Percentiles rank a stretch among this genome's conserved stretches.
Evolutionary conservation across 805 yeast species (phyloP).

Genomic region (Starmera caribaea): DNA sequence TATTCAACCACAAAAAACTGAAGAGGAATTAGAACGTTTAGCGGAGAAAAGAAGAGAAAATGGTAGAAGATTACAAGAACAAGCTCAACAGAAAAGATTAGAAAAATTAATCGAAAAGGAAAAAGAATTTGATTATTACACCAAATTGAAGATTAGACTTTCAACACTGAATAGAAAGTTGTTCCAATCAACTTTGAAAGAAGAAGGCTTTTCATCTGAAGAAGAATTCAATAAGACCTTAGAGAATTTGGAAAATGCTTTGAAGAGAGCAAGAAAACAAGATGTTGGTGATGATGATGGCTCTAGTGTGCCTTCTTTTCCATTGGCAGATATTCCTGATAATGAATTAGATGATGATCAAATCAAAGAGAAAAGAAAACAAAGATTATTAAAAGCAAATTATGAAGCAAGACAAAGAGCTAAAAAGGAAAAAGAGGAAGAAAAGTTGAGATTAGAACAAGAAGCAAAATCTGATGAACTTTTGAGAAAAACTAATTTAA

Average conservation of each 20-base stretch:
- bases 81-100: slow-evolving; percentile 74
- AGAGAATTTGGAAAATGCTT: slow-evolving; percentile 51
- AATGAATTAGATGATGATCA: slow-evolving; percentile 72
- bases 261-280: slow-evolving; percentile 56
- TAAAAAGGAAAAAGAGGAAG: slow-evolving; percentile 65
- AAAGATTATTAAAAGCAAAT: slow-evolving; percentile 73
- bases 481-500: slow-evolving; percentile 68
- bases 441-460: slow-evolving; percentile 48
- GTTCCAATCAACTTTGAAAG: slow-evolving; percentile 43
- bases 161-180: slow-evolving; percentile 41
- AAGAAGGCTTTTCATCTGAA: slow-evolving; percentile 73
- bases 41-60: slow-evolving; percentile 77
- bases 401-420: slow-evolving; percentile 82
- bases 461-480: slow-evolving; percentile 56
- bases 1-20: slow-evolving; percentile 62
- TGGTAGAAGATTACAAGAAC: slow-evolving; percentile 85
- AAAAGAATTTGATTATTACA: slow-evolving; percentile 67
- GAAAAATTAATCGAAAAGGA: slow-evolving; percentile 78
- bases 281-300: slow-evolving; percentile 49
- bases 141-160: slow-evolving; percentile 44
- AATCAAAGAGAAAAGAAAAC: slow-evolving; percentile 79
- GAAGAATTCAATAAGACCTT: slow-evolving; percentile 62
- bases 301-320: slow-evolving; percentile 44
- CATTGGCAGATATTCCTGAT: slow-evolving; percentile 77
- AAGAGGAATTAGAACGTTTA: slow-evolving; percentile 69